Evolutionary conservation across 805 yeast genomes (phyloP).

Genomic region (Yamadazyma paraphyllophila): DNA sequence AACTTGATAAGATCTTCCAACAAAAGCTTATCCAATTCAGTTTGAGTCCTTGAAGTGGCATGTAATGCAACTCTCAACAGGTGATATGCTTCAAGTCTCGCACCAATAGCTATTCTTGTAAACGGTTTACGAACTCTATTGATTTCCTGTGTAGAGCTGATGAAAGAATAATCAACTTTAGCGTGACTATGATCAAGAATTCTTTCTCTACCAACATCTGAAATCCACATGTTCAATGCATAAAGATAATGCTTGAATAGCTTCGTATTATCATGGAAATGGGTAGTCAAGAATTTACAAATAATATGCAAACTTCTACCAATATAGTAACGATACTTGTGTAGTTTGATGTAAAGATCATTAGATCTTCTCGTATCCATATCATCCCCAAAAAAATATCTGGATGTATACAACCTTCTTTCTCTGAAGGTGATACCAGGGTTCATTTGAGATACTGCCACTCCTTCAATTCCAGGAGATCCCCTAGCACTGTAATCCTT

Average conservation of each 20-base stretch:
- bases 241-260: constrained; percentile 60
- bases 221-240: constrained; percentile 71
- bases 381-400: constrained; percentile 61
- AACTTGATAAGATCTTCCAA: constrained; percentile 63
- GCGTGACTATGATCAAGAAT: constrained; percentile 57
- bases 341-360: constrained; percentile 44
- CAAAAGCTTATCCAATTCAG: constrained; percentile 59
- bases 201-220: constrained; percentile 76
- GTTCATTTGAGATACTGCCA: constrained; percentile 48
- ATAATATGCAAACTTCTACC: constrained; percentile 65
- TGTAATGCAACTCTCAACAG: constrained; percentile 69
- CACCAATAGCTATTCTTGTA: constrained; percentile 76
- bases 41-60: constrained; percentile 69
- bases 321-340: constrained; percentile 55
- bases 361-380: constrained; percentile 40
- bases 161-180: constrained; percentile 51
- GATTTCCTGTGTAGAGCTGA: constrained; percentile 59
- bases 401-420: constrained; percentile 59
- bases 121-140: constrained; percentile 64
- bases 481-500: constrained; percentile 42
- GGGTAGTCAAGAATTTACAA: constrained; percentile 43
- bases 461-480: constrained; percentile 44
- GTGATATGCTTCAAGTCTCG: constrained; percentile 71
- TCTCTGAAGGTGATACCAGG: constrained; percentile 58
- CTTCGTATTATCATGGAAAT: constrained; percentile 62